A percentile compares a stretch with the other conserved stretches of the same genome.
Conservation (phyloP, 768 basidiomycete genomes). For the Tricholoma furcatifolium region DNA sequence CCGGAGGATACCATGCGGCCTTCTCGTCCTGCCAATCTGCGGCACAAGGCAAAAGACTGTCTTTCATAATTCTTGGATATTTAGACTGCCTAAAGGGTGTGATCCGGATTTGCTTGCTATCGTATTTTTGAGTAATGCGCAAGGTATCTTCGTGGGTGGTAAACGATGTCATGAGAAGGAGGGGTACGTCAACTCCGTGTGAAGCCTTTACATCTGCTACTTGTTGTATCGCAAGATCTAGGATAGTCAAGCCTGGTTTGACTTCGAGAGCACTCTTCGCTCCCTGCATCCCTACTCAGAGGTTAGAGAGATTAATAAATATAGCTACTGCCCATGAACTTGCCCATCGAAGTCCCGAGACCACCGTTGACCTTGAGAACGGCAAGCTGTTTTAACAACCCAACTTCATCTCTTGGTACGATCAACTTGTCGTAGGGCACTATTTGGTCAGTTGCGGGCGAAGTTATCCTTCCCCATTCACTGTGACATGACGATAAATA, state of each 20-base stretch:
- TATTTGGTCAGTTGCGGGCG: constrained; percentile 59
- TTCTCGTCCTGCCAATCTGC: constrained; percentile 65
- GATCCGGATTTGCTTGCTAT: constrained; percentile 80
- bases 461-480: constrained; percentile 17
- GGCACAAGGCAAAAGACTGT: constrained; percentile 74
- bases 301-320: constrained; percentile 19
- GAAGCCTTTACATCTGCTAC: constrained; percentile 82
- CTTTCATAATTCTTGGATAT: constrained; percentile 80
- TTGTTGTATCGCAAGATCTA: constrained; percentile 82
- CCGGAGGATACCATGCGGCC: constrained; percentile 86
- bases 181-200: constrained; percentile 73
- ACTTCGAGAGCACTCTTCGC: constrained; percentile 87
- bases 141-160: constrained; percentile 89
- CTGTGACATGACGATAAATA: constrained; percentile 1
- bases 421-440: constrained; percentile 65
- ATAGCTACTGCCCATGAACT: constrained; percentile 15
- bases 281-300: constrained; percentile 58
- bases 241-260: constrained; percentile 84
- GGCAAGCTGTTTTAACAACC: constrained; percentile 28
- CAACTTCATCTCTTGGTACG: constrained; percentile 48
- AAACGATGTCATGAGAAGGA: constrained; percentile 93
- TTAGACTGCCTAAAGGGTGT: constrained; percentile 81
- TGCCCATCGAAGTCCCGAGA: constrained; percentile 80
- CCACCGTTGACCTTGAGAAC: constrained; percentile 81
- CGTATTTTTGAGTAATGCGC: constrained; percentile 84